Conservation (phyloP, 2,329 filamentous ascomycete genomes). For the Purpureocillium takamizusanense region DNA sequence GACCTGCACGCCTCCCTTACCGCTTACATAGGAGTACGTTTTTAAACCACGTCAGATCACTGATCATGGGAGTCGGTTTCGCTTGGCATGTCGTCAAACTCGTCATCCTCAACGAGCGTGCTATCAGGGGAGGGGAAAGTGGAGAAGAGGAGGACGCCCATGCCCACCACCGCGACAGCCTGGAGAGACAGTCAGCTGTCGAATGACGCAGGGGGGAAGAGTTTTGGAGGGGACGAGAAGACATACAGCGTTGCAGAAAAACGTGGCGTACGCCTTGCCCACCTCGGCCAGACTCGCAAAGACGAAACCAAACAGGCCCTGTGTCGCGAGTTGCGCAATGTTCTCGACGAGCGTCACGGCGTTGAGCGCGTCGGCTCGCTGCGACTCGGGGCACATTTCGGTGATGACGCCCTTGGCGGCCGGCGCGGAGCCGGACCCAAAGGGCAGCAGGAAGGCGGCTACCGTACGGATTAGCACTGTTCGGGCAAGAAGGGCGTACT, state of each 20-base stretch:
- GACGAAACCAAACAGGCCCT: constrained; percentile 56
- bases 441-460: constrained; percentile 55
- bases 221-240: not conserved
- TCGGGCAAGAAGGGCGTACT: too few relatives aligned
- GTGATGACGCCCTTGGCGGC: constrained; percentile 67
- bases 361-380: constrained; percentile 57
- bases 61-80: too few relatives aligned
- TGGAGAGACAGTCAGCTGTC: constrained; percentile 9
- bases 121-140: constrained; percentile 32
- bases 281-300: constrained; percentile 54
- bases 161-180: constrained; percentile 40
- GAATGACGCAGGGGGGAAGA: constrained; percentile 4
- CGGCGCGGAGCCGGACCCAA: constrained; percentile 60
- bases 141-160: constrained; percentile 30
- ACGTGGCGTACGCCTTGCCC: constrained; percentile 53
- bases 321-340: constrained; percentile 53
- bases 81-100: not conserved
- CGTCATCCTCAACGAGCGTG: constrained; percentile 18
- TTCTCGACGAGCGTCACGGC: constrained; percentile 64
- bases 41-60: too few relatives aligned
- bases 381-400: constrained; percentile 54
- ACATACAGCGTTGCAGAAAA: constrained; percentile 57
- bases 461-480: too few relatives aligned
- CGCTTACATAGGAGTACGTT: too few relatives aligned
- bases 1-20: too few relatives aligned